A percentile compares a stretch with the other conserved stretches of the same genome.
These are phyloP conservation scores for Crithidia bombi DNA, from an alignment of 208 protist species.

Conservation along the genomic window DNA sequence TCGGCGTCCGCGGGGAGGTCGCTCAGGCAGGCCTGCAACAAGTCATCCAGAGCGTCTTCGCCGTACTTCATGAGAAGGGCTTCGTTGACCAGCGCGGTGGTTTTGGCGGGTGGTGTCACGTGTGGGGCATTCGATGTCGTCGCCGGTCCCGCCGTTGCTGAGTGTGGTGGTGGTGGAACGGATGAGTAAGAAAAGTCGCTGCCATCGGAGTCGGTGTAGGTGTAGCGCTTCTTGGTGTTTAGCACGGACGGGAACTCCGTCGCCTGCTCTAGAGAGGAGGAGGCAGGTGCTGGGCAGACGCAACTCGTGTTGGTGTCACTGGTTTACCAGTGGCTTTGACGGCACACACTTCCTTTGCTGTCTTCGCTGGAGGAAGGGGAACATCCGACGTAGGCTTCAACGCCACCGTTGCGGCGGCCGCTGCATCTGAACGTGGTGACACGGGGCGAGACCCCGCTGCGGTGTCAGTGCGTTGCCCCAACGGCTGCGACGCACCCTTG, in stretches of 20 bases:
- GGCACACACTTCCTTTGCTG: no score
- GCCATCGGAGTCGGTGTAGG: constrained; percentile 17
- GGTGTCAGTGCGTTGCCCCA: no score
- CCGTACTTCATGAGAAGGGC: constrained; percentile 6
- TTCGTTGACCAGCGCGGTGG: background rate
- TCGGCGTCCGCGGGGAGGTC: constrained; percentile 16
- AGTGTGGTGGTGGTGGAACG: background rate
- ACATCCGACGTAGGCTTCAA: no score
- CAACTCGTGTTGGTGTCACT: no score
- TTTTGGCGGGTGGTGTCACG: background rate
- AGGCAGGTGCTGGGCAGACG: background rate
- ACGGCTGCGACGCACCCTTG: no score
- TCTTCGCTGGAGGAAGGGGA: no score
- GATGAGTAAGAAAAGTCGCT: background rate
- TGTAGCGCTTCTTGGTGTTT: background rate
- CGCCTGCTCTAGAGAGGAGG: background rate
- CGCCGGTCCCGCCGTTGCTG: background rate
- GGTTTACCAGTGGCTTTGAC: no score
- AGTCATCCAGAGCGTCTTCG: constrained; percentile 5
- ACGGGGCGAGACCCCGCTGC: no score
- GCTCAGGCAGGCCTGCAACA: constrained; percentile 19
- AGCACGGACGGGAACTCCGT: background rate
- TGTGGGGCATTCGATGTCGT: no score
- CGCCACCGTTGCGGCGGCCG: no score
- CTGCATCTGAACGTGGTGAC: no score